A percentile compares a stretch with the other conserved stretches of the same genome.
Evolutionary conservation across 2,329 filamentous ascomycete genomes (phyloP).

Genomic region (Truncatella angustata): DNA sequence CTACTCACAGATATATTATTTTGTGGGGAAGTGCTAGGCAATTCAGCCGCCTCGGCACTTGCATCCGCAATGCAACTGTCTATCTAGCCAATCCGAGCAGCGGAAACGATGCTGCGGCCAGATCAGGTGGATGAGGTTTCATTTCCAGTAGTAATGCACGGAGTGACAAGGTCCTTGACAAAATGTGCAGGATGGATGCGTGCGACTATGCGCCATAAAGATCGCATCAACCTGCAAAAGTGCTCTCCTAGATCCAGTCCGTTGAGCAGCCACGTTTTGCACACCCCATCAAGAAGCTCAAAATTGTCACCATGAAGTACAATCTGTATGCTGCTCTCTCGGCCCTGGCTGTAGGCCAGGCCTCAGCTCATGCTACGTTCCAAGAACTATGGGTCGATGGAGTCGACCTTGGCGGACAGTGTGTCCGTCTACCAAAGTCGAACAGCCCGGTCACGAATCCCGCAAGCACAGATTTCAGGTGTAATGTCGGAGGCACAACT

Average conservation of each 20-base stretch:
- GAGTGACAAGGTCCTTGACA: no score
- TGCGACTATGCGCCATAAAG: no score
- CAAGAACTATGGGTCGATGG: conserved; percentile 50
- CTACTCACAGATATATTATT: background rate
- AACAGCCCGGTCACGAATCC: conserved; percentile 51
- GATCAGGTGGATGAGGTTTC: no score
- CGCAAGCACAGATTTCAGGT: conserved; percentile 37
- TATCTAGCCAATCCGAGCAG: background rate
- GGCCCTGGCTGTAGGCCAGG: conserved; percentile 33
- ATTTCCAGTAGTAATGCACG: no score
- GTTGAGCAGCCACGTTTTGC: no score
- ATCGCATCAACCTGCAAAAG: no score
- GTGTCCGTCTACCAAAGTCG: conserved; percentile 45
- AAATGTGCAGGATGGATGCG: no score
- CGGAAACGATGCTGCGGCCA: no score
- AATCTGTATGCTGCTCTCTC: conserved; percentile 26
- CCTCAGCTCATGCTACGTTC: conserved; percentile 48
- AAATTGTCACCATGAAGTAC: conserved; percentile 33
- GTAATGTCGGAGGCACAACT: conserved; percentile 36
- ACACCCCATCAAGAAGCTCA: background rate
- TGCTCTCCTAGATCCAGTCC: no score
- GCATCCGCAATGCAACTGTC: background rate
- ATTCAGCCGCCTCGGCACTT: conserved; percentile 11
- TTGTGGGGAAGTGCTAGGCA: conserved; percentile 1
- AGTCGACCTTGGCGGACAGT: conserved; percentile 38